Evolutionary conservation across 768 basidiomycete species (phyloP).

Genomic region (Pisolithus orientalis): DNA sequence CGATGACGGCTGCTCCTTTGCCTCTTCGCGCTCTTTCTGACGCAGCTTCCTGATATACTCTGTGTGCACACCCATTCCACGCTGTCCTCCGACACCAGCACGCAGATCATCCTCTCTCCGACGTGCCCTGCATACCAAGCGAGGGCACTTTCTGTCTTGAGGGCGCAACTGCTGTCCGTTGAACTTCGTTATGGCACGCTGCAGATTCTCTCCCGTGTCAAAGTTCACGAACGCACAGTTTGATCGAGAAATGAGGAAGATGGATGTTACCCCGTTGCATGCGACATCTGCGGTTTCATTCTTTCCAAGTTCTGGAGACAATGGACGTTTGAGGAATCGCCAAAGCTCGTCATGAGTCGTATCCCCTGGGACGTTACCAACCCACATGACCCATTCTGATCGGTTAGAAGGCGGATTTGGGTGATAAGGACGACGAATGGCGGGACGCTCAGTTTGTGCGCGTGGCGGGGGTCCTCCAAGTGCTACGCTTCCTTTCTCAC

Average conservation of each 20-base stretch:
- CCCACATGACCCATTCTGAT: slow-evolving; percentile 96
- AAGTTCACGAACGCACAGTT: slow-evolving; percentile 95
- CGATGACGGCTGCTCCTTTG: slow-evolving; percentile 7
- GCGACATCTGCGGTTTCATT: not conserved
- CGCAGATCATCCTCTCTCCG: slow-evolving; percentile 78
- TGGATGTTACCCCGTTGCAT: slow-evolving; percentile 62
- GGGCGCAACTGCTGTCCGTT: slow-evolving; percentile 68
- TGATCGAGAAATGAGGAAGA: slow-evolving; percentile 93
- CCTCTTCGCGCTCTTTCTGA: slow-evolving; percentile 27
- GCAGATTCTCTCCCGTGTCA: slow-evolving; percentile 52
- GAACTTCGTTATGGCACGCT: slow-evolving; percentile 63
- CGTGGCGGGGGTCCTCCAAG: slow-evolving; percentile 3
- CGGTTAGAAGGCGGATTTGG: slow-evolving; percentile 67
- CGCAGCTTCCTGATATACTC: slow-evolving; percentile 70
- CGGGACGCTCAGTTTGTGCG: slow-evolving; percentile 20
- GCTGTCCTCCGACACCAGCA: slow-evolving; percentile 88
- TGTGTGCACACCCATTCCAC: slow-evolving; percentile 78
- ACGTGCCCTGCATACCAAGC: slow-evolving; percentile 78
- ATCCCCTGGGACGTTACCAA: slow-evolving; percentile 84
- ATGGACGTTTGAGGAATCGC: slow-evolving; percentile 63
- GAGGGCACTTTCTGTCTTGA: slow-evolving; percentile 64
- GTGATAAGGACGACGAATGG: slow-evolving; percentile 53
- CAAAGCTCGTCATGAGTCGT: slow-evolving; percentile 81
- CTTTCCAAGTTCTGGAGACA: slow-evolving; percentile 8
- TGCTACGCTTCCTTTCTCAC: not conserved